Percentiles rank a stretch among this genome's conserved stretches.
Conservation (phyloP, 768 basidiomycete genomes). For the Brasilioporus rufonigricans region DNA sequence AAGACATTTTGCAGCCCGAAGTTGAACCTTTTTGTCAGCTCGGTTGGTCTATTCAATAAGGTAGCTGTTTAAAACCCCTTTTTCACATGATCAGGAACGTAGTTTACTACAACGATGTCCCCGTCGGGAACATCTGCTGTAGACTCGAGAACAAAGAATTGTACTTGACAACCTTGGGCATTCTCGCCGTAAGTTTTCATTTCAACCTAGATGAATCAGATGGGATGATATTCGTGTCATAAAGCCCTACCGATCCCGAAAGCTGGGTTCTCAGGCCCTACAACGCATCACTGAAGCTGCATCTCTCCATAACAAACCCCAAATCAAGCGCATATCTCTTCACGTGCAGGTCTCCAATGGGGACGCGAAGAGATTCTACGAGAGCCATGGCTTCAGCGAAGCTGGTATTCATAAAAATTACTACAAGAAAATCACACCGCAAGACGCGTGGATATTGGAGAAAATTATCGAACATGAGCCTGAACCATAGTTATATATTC, state of each 20-base stretch:
- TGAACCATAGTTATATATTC: slow-evolving; percentile 24
- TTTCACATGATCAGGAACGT: slow-evolving; percentile 25
- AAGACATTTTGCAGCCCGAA: slow-evolving; percentile 71
- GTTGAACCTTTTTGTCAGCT: slow-evolving; percentile 87
- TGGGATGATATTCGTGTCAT: slow-evolving; percentile 14
- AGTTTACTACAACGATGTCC: slow-evolving; percentile 95
- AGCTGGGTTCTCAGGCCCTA: slow-evolving; percentile 70
- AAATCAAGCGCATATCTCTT: slow-evolving; percentile 70
- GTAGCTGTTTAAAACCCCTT: slow-evolving; percentile 8
- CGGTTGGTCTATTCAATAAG: slow-evolving; percentile 48
- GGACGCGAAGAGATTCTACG: slow-evolving; percentile 79
- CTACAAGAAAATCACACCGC: slow-evolving; percentile 86
- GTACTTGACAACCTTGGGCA: slow-evolving; percentile 91
- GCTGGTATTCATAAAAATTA: slow-evolving; percentile 66
- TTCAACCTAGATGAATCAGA: slow-evolving; percentile 9
- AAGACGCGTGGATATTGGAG: slow-evolving; percentile 87
- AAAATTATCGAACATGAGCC: slow-evolving; percentile 40
- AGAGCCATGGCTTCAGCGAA: slow-evolving; percentile 77
- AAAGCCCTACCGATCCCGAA: slow-evolving; percentile 83
- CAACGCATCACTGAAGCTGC: slow-evolving; percentile 67
- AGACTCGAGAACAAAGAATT: slow-evolving; percentile 63
- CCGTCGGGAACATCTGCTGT: slow-evolving; percentile 86
- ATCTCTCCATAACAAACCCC: slow-evolving; percentile 52
- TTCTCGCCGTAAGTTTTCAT: slow-evolving; percentile 68
- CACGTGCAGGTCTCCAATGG: slow-evolving; percentile 86